Percentiles rank a stretch among this genome's conserved stretches.
These are phyloP conservation scores for Micractinium conductrix DNA, from an alignment of 139 green algal genomes.

Conservation along the genomic window DNA sequence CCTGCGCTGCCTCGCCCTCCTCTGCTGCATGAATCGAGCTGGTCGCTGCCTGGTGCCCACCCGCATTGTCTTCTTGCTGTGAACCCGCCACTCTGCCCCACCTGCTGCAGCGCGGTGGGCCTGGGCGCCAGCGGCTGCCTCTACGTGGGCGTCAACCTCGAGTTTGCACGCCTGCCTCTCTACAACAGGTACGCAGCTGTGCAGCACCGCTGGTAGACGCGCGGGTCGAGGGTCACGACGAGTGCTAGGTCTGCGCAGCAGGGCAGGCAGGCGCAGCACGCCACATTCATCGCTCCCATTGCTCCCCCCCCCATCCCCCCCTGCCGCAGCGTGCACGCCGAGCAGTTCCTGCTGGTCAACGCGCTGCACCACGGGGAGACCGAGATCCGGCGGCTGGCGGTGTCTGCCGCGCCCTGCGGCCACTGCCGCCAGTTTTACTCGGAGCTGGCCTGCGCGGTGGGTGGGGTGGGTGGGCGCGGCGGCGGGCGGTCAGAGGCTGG, in stretches of 20 bases:
- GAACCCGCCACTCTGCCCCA: neutral
- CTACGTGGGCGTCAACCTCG: constrained; percentile 90
- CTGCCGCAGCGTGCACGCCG: constrained; percentile 87
- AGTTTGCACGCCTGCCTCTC: constrained; percentile 80
- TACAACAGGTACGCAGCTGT: too few species aligned
- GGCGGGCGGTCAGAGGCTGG: neutral
- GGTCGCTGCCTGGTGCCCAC: too few species aligned
- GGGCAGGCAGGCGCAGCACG: too few species aligned
- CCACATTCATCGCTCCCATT: too few species aligned
- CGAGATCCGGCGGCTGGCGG: constrained; percentile 62
- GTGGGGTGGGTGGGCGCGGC: neutral
- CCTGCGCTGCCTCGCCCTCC: too few species aligned
- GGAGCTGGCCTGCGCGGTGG: constrained; percentile 79
- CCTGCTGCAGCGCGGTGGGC: constrained; percentile 69
- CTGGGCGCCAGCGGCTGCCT: constrained; percentile 74
- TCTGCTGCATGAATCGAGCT: neutral
- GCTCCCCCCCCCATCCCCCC: too few species aligned
- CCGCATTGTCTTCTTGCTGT: neutral
- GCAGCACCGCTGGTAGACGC: too few species aligned
- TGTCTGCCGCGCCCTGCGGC: constrained; percentile 84
- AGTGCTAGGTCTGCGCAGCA: too few species aligned
- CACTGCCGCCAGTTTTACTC: constrained; percentile 89
- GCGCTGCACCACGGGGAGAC: constrained; percentile 67
- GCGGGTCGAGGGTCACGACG: too few species aligned
- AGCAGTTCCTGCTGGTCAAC: constrained; percentile 89